Base-by-base conservation (phyloP, 2,329 filamentous ascomycete genomes). In the Penicillium sp. region DNA sequence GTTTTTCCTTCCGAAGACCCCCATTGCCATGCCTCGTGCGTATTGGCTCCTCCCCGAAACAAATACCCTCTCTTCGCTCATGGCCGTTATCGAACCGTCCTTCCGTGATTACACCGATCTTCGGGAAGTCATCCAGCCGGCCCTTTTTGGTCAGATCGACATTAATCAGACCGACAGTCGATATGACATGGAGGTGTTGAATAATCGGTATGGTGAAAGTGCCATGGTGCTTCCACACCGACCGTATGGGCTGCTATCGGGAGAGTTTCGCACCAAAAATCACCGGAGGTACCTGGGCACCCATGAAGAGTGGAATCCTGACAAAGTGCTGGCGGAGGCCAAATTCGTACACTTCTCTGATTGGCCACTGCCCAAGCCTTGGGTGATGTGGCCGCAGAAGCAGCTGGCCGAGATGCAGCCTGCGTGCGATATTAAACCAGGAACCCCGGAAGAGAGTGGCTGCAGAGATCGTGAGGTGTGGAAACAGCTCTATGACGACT, bases 271-370 rank as follows among this genome's bases (percentile, higher is more conserved):
- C 5, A 64, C 58, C 1, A 75, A 81, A 2, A 71, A 83, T n/a
- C 84, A 87, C 63, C 63, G 63, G 0, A 69, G 71, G 2, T 87
- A 83, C 59, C 65, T 86, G 3, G 82, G 84, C 1, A 65, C 77
- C 1, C 72, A 77, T 3, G 84, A 84, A 59, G 63, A 66, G 2
- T 90, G 87, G 86, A 82, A 89, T 64, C 79, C 86, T 0, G 74
- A 85, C 24, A 72, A 69, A 41, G 78, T 80, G 1, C 76, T 84
- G 52, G 79, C 79, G 14, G 85, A 89, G 64, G 84, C 86, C 7
- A 89, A 88, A 60, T 79, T 88, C 5, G 76, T 90, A 2, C 88
- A 90, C 69, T 90, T 90, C 69, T 87, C 84, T 13, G 88, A 91
- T 66, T 89, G 84, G 84, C 88, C 88, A 1, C 64, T 89, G 6